Conservation (phyloP, 495 filamentous ascomycete species). For the Neurospora pannonica region DNA sequence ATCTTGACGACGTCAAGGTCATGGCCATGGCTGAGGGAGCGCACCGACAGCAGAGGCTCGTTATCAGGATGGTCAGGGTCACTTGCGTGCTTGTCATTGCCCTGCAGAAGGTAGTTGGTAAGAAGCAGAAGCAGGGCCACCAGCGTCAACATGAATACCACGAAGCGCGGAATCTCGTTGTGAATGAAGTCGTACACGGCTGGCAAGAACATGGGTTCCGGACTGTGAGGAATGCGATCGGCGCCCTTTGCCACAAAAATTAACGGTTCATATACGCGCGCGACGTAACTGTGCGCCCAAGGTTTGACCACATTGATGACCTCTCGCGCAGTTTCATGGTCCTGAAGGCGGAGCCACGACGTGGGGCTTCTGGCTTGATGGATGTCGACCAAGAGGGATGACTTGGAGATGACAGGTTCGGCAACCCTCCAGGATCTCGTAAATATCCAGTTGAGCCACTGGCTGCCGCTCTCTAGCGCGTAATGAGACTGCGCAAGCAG, state of each 20-base stretch:
- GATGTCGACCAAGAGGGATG: constrained; percentile 38
- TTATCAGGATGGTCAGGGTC: constrained; percentile 30
- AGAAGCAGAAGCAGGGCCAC: constrained; percentile 48
- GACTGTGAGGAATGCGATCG: constrained; percentile 39
- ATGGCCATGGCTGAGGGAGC: constrained; percentile 50
- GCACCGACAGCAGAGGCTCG: constrained; percentile 45
- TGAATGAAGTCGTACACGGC: constrained; percentile 46
- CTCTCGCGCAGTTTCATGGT: constrained; percentile 62
- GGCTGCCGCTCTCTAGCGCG: constrained; percentile 41
- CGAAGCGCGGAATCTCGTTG: constrained; percentile 47
- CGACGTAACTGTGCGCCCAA: constrained; percentile 53
- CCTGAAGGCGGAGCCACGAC: constrained; percentile 63
- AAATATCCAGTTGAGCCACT: constrained; percentile 31
- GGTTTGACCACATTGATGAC: constrained; percentile 61
- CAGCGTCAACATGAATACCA: constrained; percentile 44
- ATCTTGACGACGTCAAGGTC: constrained; percentile 54
- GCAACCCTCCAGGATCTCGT: constrained; percentile 14
- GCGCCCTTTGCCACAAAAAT: constrained; percentile 58
- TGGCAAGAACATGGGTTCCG: constrained; percentile 36
- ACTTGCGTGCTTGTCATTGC: constrained; percentile 30
- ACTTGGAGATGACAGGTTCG: constrained; percentile 21
- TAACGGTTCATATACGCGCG: constrained; percentile 56
- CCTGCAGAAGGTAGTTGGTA: constrained; percentile 57
- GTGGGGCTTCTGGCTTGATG: constrained; percentile 60
- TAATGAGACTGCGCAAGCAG: constrained; percentile 58